A percentile compares a stretch with the other conserved stretches of the same genome.
These are phyloP conservation scores for Podospora comata DNA, from an alignment of 495 filamentous ascomycete species.

Conservation along the genomic window DNA sequence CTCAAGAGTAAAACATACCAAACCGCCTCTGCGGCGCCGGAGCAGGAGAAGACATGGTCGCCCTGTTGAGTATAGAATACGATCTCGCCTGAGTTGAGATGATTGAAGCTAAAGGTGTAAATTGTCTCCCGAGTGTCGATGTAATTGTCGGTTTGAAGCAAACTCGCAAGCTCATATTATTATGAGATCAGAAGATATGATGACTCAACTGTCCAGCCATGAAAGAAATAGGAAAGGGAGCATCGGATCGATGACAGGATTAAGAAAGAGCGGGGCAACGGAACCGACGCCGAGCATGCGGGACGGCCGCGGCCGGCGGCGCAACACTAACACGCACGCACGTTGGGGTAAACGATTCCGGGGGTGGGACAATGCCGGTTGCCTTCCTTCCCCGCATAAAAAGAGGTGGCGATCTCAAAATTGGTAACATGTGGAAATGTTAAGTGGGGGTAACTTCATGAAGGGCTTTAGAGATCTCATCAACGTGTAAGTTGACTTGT, in stretches of 20 bases:
- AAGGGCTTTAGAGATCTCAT: too few species aligned
- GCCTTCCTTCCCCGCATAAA: constrained; percentile 1
- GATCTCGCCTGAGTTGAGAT: neutral
- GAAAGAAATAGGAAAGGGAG: neutral
- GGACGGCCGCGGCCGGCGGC: neutral
- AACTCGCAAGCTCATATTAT: neutral
- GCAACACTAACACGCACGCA: neutral
- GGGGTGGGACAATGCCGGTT: constrained; percentile 6
- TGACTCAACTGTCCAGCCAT: neutral
- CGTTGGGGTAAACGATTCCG: constrained; percentile 21
- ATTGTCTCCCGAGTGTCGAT: neutral
- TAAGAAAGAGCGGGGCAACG: constrained; percentile 8
- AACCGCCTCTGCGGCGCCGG: constrained; percentile 36
- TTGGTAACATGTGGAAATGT: neutral
- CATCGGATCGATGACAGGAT: neutral
- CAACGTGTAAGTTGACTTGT: too few species aligned
- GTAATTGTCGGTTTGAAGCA: neutral
- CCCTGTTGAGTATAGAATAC: neutral
- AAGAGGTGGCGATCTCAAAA: neutral
- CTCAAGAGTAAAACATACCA: constrained; percentile 31
- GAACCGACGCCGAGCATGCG: constrained; percentile 1
- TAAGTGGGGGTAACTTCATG: neutral
- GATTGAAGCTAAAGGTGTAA: neutral
- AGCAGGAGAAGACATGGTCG: constrained; percentile 28
- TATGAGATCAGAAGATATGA: neutral